Base-by-base conservation (phyloP, 352 stramenopile genomes). In the Globisporangium carolinianum region DNA sequence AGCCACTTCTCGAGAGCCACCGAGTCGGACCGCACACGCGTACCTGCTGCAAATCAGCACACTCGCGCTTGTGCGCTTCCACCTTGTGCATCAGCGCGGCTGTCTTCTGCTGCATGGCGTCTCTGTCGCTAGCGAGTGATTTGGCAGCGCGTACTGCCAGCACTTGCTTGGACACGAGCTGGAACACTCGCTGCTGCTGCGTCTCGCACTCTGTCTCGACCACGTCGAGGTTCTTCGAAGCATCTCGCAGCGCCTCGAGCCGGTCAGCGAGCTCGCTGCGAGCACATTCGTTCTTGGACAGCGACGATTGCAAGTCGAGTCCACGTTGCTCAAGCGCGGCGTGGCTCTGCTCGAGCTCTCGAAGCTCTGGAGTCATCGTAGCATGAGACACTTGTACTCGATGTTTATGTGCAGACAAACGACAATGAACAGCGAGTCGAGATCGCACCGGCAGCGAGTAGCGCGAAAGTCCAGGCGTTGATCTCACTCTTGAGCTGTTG, bases 161-260 rank as follows among this genome's bases (percentile, higher is more conserved):
- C 6, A 45, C 54, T 10, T 59, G 35, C 17, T 42, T 41, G 9
- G 54, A 59, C 32, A 36, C 32, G 6, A 49, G 24, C 36, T 52
- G 43, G 32, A 59, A 52, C 43, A 59, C 35, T 15, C 42, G 14
- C 17, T 53, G 54, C 17, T 59, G 32, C 15, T 43, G 32, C 36
- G n/a, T 11, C 1, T 56, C 51, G 35, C 24, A 49, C 45, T 35
- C 15, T 7, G 11, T 49, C 45, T 49, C 45, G 45, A 49, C 17
- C 8, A n/a, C 45, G 4, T 49, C n/a, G n/a, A 24, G n/a, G 8
- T 14, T 32, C 45, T 14, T 12, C 24, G 45, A 4, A 10, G 6
- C n/a, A 12, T 32, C 15, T 3, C 38, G 18, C 2, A 52, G 32
- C 24, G 17, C 8, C 9, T n/a, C 18, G 1, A 56, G 7, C 36